phyloP scores from a whole-genome alignment of 1,139 yeast genomes.

The Diutina sp. region DNA sequence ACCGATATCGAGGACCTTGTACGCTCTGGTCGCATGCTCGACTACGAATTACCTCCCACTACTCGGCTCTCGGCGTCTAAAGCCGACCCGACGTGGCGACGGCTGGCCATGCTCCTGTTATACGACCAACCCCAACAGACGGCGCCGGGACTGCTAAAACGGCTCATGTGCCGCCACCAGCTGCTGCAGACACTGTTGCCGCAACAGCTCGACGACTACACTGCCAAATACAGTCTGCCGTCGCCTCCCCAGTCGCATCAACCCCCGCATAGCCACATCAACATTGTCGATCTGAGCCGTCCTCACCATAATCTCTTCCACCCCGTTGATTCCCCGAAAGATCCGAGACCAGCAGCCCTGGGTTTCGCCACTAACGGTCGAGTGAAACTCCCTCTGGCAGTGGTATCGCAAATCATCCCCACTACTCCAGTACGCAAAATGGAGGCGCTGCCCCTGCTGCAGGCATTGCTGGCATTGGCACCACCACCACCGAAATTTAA shows the following conservation, averaged over 20 bases:
- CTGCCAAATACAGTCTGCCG: conserved; percentile 4
- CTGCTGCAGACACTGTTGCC: conserved; percentile 26
- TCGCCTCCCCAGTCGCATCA: background rate
- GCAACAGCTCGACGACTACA: conserved; percentile 5
- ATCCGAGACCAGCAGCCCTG: background rate
- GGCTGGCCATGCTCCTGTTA: conserved; percentile 43
- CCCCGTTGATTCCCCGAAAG: background rate
- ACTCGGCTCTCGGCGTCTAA: background rate
- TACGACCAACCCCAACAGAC: conserved; percentile 23
- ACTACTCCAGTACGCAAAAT: conserved; percentile 59
- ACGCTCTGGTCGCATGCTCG: background rate
- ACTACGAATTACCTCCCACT: background rate
- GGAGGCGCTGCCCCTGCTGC: conserved; percentile 17
- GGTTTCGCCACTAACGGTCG: conserved; percentile 43
- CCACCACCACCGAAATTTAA: conserved; percentile 2
- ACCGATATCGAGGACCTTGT: background rate
- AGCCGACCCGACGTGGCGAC: conserved; percentile 38
- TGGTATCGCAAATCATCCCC: conserved; percentile 37
- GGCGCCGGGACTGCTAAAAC: conserved; percentile 26
- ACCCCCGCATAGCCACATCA: conserved; percentile 22
- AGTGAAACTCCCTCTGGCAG: conserved; percentile 34
- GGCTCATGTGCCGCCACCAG: conserved; percentile 26
- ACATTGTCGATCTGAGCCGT: conserved; percentile 16
- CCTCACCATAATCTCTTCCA: background rate
- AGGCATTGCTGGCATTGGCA: background rate